Evolutionary conservation across 176 grass and related monocot genomes (phyloP).

Genomic region (Cenchrus americanus): DNA sequence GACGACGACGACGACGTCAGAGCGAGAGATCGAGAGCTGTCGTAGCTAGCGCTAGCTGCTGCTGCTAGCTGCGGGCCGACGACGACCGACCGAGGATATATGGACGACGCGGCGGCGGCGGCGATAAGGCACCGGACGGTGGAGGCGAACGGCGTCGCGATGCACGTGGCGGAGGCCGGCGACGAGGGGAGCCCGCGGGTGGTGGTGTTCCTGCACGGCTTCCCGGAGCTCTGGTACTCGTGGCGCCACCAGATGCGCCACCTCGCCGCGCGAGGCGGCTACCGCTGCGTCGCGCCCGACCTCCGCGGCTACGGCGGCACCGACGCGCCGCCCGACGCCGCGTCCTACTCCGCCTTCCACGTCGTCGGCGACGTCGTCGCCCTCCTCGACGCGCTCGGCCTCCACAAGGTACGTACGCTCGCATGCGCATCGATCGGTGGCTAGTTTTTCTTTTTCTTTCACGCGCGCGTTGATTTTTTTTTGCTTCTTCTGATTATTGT

Average conservation of each 20-base stretch:
- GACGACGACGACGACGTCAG: too few relatives aligned
- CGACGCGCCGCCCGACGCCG: constrained; percentile 39
- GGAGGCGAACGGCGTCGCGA: constrained; percentile 68
- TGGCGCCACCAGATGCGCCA: constrained; percentile 77
- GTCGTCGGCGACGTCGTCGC: constrained; percentile 76
- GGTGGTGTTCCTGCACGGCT: constrained; percentile 77
- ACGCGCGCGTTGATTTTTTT: too few relatives aligned
- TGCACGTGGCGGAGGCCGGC: constrained; percentile 82
- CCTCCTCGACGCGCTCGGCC: constrained; percentile 63
- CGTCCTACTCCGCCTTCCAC: constrained; percentile 75
- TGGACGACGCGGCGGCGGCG: too few relatives aligned
- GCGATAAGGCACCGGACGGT: constrained; percentile 53
- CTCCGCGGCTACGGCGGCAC: constrained; percentile 79
- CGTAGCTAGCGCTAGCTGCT: too few relatives aligned
- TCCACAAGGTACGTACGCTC: constrained; percentile 40
- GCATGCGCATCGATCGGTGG: not conserved
- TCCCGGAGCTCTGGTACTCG: constrained; percentile 94
- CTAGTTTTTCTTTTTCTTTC: too few relatives aligned
- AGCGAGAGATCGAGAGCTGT: too few relatives aligned
- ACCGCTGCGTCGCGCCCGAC: constrained; percentile 71
- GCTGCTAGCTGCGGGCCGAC: too few relatives aligned
- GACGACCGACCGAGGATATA: too few relatives aligned
- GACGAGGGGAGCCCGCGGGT: not conserved
- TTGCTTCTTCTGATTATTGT: too few relatives aligned
- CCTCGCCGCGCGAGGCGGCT: constrained; percentile 51